phyloP scores from a whole-genome alignment of 2,329 filamentous ascomycete species.

The Fusarium dimerum region DNA sequence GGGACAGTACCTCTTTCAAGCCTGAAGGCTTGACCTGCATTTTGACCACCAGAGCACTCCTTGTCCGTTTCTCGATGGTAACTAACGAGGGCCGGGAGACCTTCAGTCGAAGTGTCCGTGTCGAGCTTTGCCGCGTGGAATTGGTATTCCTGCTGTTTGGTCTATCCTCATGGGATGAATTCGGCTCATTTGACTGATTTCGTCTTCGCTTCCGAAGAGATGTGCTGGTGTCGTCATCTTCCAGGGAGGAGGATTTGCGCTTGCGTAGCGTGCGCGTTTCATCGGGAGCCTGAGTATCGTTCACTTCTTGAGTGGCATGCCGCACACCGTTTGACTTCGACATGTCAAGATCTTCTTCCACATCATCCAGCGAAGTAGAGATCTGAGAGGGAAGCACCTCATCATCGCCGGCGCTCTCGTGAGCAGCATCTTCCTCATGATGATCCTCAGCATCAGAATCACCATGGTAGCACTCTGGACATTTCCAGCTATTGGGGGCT shows the following conservation, averaged over 20 bases:
- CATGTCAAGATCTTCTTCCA: slow-evolving; percentile 8
- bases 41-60: slow-evolving; percentile 37
- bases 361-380: slow-evolving; percentile 24
- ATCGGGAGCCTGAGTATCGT: slow-evolving; percentile 37
- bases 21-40: slow-evolving; percentile 40
- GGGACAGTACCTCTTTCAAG: slow-evolving; percentile 39
- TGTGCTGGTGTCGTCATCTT: slow-evolving; percentile 56
- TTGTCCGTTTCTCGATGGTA: slow-evolving; percentile 41
- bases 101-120: slow-evolving; percentile 63
- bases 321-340: slow-evolving; percentile 11
- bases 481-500: slow-evolving; percentile 52
- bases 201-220: slow-evolving; percentile 56
- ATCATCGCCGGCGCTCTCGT: slow-evolving; percentile 24
- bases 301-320: slow-evolving; percentile 13
- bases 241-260: slow-evolving; percentile 76
- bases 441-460: slow-evolving; percentile 35
- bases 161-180: slow-evolving; percentile 38
- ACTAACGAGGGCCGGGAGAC: slow-evolving; percentile 42
- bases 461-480: slow-evolving; percentile 47
- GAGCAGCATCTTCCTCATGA: slow-evolving; percentile 31
- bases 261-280: slow-evolving; percentile 79
- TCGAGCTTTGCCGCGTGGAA: slow-evolving; percentile 35
- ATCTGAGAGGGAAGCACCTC: slow-evolving; percentile 26
- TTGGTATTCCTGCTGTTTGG: slow-evolving; percentile 33
- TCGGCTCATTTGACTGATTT: slow-evolving; percentile 46